Evolutionary conservation across 805 yeast genomes (phyloP).

Genomic region (Middelhovenomyces tepae): DNA sequence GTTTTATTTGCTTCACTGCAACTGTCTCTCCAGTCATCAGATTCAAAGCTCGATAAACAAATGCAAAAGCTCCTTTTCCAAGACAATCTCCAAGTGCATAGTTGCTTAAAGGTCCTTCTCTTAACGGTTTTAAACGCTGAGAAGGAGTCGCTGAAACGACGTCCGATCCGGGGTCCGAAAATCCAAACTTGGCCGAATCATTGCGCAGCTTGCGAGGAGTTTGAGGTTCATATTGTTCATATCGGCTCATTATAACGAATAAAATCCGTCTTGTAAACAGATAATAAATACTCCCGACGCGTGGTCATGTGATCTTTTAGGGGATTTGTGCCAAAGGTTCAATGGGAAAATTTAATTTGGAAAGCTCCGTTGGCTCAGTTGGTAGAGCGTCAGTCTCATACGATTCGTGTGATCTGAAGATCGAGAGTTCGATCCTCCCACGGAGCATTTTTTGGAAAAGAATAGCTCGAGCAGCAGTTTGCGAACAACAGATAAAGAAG

Average conservation of each 20-base stretch:
- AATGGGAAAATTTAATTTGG: conserved; percentile 1
- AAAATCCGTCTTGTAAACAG: no score
- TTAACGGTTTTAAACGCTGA: conserved; percentile 9
- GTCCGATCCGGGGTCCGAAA: conserved; percentile 8
- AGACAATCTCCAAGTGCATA: conserved; percentile 43
- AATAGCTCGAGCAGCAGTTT: no score
- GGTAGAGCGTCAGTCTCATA: conserved; percentile 26
- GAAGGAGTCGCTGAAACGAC: conserved; percentile 16
- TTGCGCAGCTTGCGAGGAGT: conserved; percentile 3
- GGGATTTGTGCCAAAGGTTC: no score
- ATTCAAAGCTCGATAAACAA: conserved; percentile 70
- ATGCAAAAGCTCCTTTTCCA: conserved; percentile 90
- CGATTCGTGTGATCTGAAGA: conserved; percentile 21
- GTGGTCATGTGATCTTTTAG: no score
- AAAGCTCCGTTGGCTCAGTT: conserved; percentile 22
- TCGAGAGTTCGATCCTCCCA: conserved; percentile 29
- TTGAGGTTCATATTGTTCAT: conserved; percentile 1
- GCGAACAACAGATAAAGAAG: no score
- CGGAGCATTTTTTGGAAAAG: conserved; percentile 24
- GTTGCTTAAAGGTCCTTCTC: conserved; percentile 10
- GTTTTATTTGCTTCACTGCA: conserved; percentile 72
- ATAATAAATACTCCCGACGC: no score
- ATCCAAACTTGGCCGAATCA: conserved; percentile 3
- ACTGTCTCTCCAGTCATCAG: conserved; percentile 55
- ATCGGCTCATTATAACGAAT: background rate